phyloP scores from a whole-genome alignment of 1,284 basidiomycete species.

The Athelia psychrophila region DNA sequence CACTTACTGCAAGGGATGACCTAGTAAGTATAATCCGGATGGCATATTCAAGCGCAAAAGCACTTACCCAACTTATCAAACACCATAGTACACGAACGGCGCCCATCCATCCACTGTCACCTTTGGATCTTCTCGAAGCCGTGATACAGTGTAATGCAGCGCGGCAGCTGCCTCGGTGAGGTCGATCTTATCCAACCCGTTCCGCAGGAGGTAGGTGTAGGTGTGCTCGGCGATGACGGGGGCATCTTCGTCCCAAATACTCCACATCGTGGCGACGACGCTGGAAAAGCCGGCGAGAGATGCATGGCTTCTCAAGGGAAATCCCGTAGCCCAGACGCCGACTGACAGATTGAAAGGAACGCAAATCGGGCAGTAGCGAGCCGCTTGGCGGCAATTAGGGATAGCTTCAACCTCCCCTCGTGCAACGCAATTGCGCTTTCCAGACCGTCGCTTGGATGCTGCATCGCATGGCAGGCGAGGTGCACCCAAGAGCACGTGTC shows the following conservation, averaged over 20 bases:
- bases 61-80: conserved; percentile 8
- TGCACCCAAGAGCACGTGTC: conserved; percentile 18
- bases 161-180: background rate
- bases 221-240: background rate
- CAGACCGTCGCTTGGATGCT: conserved; percentile 15
- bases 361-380: conserved; percentile 10
- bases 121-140: conserved; percentile 1
- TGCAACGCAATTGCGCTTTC: conserved; percentile 17
- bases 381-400: background rate
- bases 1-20: no score
- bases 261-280: conserved; percentile 23
- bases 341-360: conserved; percentile 23
- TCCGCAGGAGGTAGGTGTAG: background rate
- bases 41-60: no score
- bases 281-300: conserved; percentile 19
- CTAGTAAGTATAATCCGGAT: no score
- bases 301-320: conserved; percentile 17
- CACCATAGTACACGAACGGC: background rate
- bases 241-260: conserved; percentile 7
- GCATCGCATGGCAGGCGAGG: conserved; percentile 26
- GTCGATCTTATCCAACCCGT: conserved; percentile 6
- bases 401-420: background rate
- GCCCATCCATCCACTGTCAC: background rate
- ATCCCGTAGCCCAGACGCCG: conserved; percentile 13
- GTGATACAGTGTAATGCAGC: conserved; percentile 3